Evolutionary conservation across 164 flowering plant genomes (phyloP).

Genomic region (Magnolia officinalis): DNA sequence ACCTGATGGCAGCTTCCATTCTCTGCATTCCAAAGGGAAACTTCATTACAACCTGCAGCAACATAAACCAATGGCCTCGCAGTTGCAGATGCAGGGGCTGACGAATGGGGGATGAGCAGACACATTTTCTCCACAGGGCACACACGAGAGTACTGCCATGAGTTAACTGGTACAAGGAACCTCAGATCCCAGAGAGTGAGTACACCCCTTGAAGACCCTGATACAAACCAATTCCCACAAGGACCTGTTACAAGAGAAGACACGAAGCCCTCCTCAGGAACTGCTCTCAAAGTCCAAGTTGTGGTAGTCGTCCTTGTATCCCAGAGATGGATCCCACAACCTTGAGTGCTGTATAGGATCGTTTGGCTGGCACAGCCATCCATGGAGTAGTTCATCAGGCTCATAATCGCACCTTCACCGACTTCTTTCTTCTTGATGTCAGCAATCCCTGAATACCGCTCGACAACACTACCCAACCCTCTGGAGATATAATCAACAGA

Average conservation of each 20-base stretch:
- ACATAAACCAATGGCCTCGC: slow-evolving; percentile 91
- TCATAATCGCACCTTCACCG: slow-evolving; percentile 82
- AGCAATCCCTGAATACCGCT: slow-evolving; percentile 88
- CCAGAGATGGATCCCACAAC: slow-evolving; percentile 92
- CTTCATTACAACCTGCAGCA: slow-evolving; percentile 96
- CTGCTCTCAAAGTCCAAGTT: slow-evolving; percentile 65
- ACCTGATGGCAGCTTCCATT: slow-evolving; percentile 99
- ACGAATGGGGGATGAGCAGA: slow-evolving; percentile 67
- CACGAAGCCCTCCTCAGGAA: slow-evolving; percentile 83
- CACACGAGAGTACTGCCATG: slow-evolving; percentile 73
- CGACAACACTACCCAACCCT: slow-evolving; percentile 86
- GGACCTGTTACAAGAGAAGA: slow-evolving; percentile 74
- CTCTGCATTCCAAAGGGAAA: slow-evolving; percentile 98
- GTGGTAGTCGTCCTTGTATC: slow-evolving; percentile 60
- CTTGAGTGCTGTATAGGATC: slow-evolving; percentile 84
- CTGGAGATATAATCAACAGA: slow-evolving; percentile 82
- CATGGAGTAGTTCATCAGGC: slow-evolving; percentile 55
- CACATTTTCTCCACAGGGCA: slow-evolving; percentile 91
- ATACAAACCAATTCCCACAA: slow-evolving; percentile 95
- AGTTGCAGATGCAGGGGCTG: slow-evolving; percentile 43
- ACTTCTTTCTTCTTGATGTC: slow-evolving; percentile 70
- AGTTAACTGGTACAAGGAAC: slow-evolving; percentile 85
- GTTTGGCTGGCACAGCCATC: slow-evolving; percentile 54
- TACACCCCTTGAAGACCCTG: slow-evolving; percentile 96
- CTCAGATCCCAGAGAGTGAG: slow-evolving; percentile 97